A percentile compares a stretch with the other conserved stretches of the same genome.
These are phyloP conservation scores for Fusarium sp. DNA, from an alignment of 2,329 filamentous ascomycete genomes.

Conservation along the genomic window DNA sequence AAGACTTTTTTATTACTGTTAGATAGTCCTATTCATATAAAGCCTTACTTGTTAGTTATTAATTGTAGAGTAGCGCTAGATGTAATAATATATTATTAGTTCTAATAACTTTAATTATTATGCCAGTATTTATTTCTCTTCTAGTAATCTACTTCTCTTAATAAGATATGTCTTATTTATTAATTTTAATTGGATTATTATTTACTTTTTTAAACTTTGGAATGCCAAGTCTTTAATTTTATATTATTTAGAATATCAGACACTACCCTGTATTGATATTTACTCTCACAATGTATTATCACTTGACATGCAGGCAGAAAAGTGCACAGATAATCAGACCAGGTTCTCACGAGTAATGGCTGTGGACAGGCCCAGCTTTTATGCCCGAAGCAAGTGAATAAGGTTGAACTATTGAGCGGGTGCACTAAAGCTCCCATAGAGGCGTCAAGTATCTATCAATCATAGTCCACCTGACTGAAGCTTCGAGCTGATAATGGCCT, in stretches of 20 bases:
- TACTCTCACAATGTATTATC: neutral
- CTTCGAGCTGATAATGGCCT: neutral
- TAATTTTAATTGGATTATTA: too few species aligned
- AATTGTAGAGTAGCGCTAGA: neutral
- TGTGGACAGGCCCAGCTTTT: neutral
- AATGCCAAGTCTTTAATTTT: neutral
- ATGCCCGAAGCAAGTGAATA: neutral
- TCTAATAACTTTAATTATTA: too few species aligned
- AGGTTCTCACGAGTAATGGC: neutral
- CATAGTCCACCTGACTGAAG: neutral
- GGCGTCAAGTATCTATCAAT: constrained; percentile 5
- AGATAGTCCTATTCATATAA: too few species aligned
- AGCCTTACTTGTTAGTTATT: neutral
- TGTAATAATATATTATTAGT: too few species aligned
- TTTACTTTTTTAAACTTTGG: neutral
- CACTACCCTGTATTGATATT: neutral
- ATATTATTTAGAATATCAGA: too few species aligned
- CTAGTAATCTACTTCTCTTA: too few species aligned
- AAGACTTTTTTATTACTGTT: too few species aligned
- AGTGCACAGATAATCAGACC: rapidly evolving
- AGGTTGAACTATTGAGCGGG: neutral
- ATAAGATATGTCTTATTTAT: too few species aligned
- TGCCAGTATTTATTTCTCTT: too few species aligned
- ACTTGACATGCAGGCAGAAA: rapidly evolving
- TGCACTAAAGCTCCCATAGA: neutral